A percentile compares a stretch with the other conserved stretches of the same genome.
These are phyloP conservation scores for Malania oleifera DNA, from an alignment of 164 flowering plant species.

Conservation along the genomic window DNA sequence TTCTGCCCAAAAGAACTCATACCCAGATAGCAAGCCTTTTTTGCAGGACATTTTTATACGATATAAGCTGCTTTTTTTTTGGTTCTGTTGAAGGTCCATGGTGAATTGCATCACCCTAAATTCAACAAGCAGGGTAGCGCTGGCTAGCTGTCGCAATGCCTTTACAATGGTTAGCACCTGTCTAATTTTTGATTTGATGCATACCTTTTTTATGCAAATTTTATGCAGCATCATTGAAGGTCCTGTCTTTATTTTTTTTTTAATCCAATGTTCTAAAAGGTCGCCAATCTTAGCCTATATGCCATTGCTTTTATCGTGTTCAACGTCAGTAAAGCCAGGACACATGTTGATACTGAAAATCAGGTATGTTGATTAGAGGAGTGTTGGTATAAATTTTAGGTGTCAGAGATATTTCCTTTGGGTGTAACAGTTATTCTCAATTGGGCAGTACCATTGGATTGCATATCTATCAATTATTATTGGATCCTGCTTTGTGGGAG, in stretches of 20 bases:
- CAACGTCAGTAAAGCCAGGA: constrained; percentile 26
- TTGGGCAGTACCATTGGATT: constrained; percentile 90
- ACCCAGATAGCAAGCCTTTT: no score
- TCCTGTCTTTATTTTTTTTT: background rate
- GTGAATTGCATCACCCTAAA: constrained; percentile 85
- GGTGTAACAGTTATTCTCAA: constrained; percentile 1
- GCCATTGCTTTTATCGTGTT: constrained; percentile 74
- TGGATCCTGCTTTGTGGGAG: constrained; percentile 78
- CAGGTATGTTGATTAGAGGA: constrained; percentile 48
- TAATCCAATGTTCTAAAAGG: constrained; percentile 33
- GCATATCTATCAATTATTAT: constrained; percentile 71
- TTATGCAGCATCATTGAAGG: background rate
- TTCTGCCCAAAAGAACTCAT: no score
- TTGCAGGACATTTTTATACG: background rate
- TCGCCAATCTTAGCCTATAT: constrained; percentile 87
- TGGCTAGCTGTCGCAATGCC: constrained; percentile 92
- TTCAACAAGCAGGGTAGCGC: constrained; percentile 80
- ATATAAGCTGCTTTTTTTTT: constrained; percentile 7
- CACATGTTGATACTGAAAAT: constrained; percentile 50
- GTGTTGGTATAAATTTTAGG: background rate
- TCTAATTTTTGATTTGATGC: constrained; percentile 1
- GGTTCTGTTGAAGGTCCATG: constrained; percentile 75
- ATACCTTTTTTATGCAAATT: background rate
- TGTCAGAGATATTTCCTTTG: background rate
- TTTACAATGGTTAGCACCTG: constrained; percentile 73